Evolutionary conservation across 768 basidiomycete genomes (phyloP).

Genomic region (Pulveroboletus sp.): DNA sequence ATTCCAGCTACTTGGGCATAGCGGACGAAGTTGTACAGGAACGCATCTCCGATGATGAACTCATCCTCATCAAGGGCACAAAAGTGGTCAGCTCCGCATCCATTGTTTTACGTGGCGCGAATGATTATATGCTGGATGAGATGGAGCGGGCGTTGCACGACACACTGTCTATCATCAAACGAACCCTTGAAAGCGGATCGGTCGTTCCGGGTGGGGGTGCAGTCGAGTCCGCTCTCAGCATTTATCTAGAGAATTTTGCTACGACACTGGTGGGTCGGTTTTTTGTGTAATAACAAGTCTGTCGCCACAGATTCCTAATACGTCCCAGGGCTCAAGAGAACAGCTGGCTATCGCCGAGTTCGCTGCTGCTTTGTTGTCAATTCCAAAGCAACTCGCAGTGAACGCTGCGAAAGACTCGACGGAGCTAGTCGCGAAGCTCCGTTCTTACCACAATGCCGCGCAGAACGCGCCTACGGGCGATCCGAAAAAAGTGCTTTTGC

Average conservation of each 20-base stretch:
- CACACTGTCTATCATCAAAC: constrained; percentile 90
- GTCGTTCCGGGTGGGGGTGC: constrained; percentile 98
- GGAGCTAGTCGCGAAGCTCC: constrained; percentile 92
- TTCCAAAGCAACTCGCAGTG: constrained; percentile 94
- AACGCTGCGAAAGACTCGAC: constrained; percentile 99
- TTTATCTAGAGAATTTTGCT: constrained; percentile 98
- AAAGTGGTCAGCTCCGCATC: constrained; percentile 93
- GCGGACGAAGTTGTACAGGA: constrained; percentile 98
- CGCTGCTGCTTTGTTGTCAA: constrained; percentile 84
- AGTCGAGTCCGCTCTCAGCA: constrained; percentile 93
- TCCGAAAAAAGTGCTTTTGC: constrained; percentile 83
- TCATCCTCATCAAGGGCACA: constrained; percentile 96
- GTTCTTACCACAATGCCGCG: constrained; percentile 95
- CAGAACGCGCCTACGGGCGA: constrained; percentile 90
- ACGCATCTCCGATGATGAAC: constrained; percentile 96
- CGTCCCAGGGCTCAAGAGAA: constrained; percentile 85
- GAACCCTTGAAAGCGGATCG: constrained; percentile 91
- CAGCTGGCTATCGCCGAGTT: constrained; percentile 99
- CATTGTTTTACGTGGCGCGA: constrained; percentile 92
- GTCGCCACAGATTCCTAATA: not conserved
- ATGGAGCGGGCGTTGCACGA: constrained; percentile 98
- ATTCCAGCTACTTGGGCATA: constrained; percentile 81
- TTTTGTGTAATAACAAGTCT: no score
- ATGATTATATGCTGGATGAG: constrained; percentile 99
- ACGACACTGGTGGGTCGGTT: constrained; percentile 77